These are phyloP conservation scores for Vickermania spadyakhi DNA, from an alignment of 208 protist genomes.

Conservation along the genomic window DNA sequence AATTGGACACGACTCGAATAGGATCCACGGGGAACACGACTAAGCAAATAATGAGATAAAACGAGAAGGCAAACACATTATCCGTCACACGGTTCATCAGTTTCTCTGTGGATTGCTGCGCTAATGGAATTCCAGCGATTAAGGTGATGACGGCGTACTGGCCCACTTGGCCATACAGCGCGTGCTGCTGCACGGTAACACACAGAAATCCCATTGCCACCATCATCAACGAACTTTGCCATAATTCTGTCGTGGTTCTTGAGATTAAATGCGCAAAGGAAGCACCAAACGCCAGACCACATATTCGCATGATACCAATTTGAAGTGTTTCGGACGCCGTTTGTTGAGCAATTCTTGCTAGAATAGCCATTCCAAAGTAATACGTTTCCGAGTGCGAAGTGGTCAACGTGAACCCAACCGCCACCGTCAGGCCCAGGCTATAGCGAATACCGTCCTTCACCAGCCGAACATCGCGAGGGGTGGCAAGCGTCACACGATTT, in stretches of 20 bases:
- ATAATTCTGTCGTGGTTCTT: constrained; percentile 12
- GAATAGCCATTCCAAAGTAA: constrained; percentile 51
- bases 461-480: constrained; percentile 51
- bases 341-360: constrained; percentile 35
- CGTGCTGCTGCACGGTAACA: constrained; percentile 13
- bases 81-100: constrained; percentile 26
- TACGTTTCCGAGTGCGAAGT: constrained; percentile 24
- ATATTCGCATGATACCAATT: constrained; percentile 30
- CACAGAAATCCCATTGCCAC: constrained; percentile 15
- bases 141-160: constrained; percentile 26
- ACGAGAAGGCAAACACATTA: constrained; percentile 32
- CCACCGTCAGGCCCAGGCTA: constrained; percentile 40
- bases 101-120: not conserved
- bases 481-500: constrained; percentile 39
- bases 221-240: constrained; percentile 14
- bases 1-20: constrained; percentile 36
- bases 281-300: constrained; percentile 24
- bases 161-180: constrained; percentile 15
- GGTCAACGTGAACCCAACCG: constrained; percentile 25
- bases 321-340: constrained; percentile 34
- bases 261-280: constrained; percentile 16
- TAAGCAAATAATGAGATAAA: constrained; percentile 37
- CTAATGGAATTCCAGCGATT: constrained; percentile 11
- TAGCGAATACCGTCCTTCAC: constrained; percentile 58
- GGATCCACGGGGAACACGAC: constrained; percentile 45